phyloP scores from a whole-genome alignment of 106 monocot genomes.

The Allium cepa region DNA sequence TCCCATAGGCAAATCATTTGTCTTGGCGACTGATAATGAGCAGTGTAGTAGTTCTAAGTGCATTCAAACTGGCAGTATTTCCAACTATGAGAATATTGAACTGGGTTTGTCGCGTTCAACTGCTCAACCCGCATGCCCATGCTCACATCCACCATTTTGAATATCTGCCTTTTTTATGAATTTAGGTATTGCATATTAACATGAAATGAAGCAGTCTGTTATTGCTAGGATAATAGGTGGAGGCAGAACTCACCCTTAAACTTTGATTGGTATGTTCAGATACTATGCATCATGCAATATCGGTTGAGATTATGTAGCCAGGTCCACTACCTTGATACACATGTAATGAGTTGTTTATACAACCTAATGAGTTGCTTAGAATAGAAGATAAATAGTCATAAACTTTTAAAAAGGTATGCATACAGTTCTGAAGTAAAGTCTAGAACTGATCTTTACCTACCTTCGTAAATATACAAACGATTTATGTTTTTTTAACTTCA shows the following conservation, averaged over 20 bases:
- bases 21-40: conserved; percentile 93
- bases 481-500: too few species aligned
- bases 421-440: too few species aligned
- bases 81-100: conserved; percentile 84
- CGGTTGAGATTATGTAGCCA: conserved; percentile 75
- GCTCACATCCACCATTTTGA: conserved; percentile 99
- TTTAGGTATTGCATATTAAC: too few species aligned
- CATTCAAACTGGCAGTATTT: conserved; percentile 93
- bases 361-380: too few species aligned
- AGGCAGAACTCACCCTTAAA: conserved; percentile 40
- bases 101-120: conserved; percentile 42
- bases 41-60: conserved; percentile 78
- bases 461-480: too few species aligned
- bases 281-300: conserved; percentile 61
- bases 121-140: conserved; percentile 99
- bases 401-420: too few species aligned
- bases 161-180: conserved; percentile 42
- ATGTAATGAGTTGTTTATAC: too few species aligned
- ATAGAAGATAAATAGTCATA: too few species aligned
- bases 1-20: conserved; percentile 95
- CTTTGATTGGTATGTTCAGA: conserved; percentile 53
- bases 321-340: conserved; percentile 59
- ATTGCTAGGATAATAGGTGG: neutral
- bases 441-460: too few species aligned
- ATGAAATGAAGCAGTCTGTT: too few species aligned